These are phyloP conservation scores for Phytophthora rubi DNA, from an alignment of 352 stramenopile genomes.

Conservation along the genomic window DNA sequence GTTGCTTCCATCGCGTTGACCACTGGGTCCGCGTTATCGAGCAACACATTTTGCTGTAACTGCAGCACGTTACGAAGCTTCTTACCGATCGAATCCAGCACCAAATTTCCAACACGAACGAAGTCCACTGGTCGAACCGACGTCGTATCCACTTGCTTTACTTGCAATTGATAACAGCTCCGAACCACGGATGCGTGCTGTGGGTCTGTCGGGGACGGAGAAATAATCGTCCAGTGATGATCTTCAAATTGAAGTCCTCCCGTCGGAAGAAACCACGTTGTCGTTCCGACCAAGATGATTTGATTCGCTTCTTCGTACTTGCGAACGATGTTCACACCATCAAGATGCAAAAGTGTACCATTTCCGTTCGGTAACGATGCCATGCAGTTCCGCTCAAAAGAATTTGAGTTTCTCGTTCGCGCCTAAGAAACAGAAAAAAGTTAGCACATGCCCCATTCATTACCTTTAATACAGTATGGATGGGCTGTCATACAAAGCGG, in stretches of 20 bases:
- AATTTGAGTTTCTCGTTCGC: conserved; percentile 18
- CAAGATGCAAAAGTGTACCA: conserved; percentile 7
- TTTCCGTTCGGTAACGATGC: conserved; percentile 25
- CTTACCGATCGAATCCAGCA: conserved; percentile 20
- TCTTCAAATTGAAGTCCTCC: conserved; percentile 39
- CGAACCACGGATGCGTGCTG: conserved; percentile 26
- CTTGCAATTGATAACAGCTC: conserved; percentile 32
- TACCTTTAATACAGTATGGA: neutral
- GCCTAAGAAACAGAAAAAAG: conserved; percentile 7
- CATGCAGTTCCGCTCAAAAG: conserved; percentile 36
- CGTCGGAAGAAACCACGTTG: conserved; percentile 34
- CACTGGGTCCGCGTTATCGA: conserved; percentile 8
- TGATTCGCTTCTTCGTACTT: conserved; percentile 32
- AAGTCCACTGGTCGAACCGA: conserved; percentile 22
- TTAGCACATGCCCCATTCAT: conserved; percentile 2
- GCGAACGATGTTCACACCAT: conserved; percentile 33
- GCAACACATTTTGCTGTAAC: conserved; percentile 26
- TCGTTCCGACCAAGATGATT: conserved; percentile 30
- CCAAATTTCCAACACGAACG: conserved; percentile 21
- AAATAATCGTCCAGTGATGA: conserved; percentile 36
- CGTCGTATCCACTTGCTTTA: conserved; percentile 16
- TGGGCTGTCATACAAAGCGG: conserved; percentile 26
- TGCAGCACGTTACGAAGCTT: conserved; percentile 29
- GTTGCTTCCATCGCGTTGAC: neutral
- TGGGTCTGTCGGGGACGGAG: conserved; percentile 21